Evolutionary conservation across 2,329 filamentous ascomycete genomes (phyloP).

Genomic region (Didymosphaeria variabile): DNA sequence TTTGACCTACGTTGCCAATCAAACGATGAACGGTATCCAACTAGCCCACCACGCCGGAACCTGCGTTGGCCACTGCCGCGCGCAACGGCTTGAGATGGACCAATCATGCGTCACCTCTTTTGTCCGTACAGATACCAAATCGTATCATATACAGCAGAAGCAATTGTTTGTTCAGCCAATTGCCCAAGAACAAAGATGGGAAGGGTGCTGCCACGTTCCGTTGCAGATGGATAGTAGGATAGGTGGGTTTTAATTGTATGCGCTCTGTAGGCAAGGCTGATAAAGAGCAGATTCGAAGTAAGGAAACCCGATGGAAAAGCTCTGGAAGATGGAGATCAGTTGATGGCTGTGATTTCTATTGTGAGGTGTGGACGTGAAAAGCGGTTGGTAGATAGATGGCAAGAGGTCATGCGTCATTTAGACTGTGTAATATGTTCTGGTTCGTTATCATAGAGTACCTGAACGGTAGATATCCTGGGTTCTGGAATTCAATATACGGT

Average conservation of each 20-base stretch:
- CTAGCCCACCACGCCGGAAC: constrained; percentile 19
- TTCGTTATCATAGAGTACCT: no score
- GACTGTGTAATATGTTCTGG: no score
- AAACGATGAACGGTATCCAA: constrained; percentile 23
- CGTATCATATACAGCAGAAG: constrained; percentile 37
- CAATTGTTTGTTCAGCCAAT: constrained; percentile 19
- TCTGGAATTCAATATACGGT: no score
- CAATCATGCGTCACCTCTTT: no score
- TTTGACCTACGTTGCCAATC: not conserved
- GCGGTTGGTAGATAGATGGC: no score
- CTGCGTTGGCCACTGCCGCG: constrained; percentile 36
- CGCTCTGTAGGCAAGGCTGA: not conserved
- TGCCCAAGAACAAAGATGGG: constrained; percentile 17
- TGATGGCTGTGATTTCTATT: no score
- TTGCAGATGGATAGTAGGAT: constrained; percentile 3
- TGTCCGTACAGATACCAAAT: constrained; percentile 30
- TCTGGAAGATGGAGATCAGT: not conserved
- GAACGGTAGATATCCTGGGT: no score
- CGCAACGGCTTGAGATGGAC: constrained; percentile 24
- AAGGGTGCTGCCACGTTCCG: constrained; percentile 22
- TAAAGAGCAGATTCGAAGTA: not conserved
- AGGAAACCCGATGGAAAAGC: not conserved
- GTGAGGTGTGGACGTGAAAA: no score
- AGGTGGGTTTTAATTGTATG: constrained; percentile 8
- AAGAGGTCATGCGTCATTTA: no score